These are phyloP conservation scores for Opeltia flavorubescens DNA, from an alignment of 495 filamentous ascomycete genomes.

Conservation along the genomic window DNA sequence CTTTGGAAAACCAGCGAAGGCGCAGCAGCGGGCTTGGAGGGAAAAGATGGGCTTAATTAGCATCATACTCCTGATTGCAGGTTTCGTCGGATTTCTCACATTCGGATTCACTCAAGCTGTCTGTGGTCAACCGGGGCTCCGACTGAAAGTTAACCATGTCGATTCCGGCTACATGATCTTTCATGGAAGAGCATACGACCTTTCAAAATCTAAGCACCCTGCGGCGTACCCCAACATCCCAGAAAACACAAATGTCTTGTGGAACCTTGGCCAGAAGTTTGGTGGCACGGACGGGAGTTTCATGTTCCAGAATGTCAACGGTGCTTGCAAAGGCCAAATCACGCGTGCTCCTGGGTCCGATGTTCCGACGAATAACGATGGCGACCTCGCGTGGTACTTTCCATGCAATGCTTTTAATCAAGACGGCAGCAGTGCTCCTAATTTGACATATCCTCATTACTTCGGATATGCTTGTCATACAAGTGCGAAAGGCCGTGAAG, in stretches of 20 bases:
- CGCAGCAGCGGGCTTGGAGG: slow-evolving; percentile 86
- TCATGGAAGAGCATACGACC: slow-evolving; percentile 77
- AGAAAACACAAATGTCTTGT: slow-evolving; percentile 57
- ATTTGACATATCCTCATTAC: slow-evolving; percentile 61
- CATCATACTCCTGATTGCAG: slow-evolving; percentile 77
- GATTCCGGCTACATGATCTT: slow-evolving; percentile 82
- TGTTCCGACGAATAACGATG: slow-evolving; percentile 58
- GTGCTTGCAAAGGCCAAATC: slow-evolving; percentile 87
- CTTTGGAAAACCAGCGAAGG: slow-evolving; percentile 76
- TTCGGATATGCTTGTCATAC: slow-evolving; percentile 88
- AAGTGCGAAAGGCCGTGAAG: slow-evolving; percentile 42
- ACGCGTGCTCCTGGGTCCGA: slow-evolving; percentile 53
- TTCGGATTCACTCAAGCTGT: slow-evolving; percentile 91
- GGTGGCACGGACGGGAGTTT: slow-evolving; percentile 89
- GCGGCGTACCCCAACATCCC: slow-evolving; percentile 60
- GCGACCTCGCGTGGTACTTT: slow-evolving; percentile 91
- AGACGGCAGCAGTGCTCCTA: slow-evolving; percentile 71
- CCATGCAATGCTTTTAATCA: slow-evolving; percentile 86
- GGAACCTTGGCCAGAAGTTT: slow-evolving; percentile 63
- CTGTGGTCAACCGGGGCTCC: slow-evolving; percentile 52
- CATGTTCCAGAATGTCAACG: slow-evolving; percentile 97
- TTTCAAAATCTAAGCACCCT: slow-evolving; percentile 60
- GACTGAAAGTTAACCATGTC: slow-evolving; percentile 72
- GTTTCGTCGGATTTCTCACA: slow-evolving; percentile 87
- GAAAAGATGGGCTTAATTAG: slow-evolving; percentile 98